phyloP scores from a whole-genome alignment of 495 filamentous ascomycete genomes.

The Penicillium subrubescens region DNA sequence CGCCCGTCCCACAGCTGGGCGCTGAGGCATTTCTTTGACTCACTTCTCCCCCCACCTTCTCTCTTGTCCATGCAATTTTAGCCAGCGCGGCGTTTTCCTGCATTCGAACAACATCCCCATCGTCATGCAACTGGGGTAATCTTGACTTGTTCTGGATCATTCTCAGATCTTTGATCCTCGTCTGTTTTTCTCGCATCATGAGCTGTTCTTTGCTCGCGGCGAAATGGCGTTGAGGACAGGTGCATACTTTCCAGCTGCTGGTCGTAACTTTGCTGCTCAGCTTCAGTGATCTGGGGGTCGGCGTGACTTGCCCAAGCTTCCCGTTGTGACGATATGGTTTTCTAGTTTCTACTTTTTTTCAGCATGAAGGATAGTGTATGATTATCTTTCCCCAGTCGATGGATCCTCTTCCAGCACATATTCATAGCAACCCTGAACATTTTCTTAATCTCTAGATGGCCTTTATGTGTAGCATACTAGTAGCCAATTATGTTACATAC shows the following conservation, averaged over 20 bases:
- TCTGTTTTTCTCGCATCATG: constrained; percentile 5
- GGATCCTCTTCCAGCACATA: constrained; percentile 21
- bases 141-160: background rate
- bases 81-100: constrained; percentile 22
- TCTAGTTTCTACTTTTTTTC: constrained; percentile 2
- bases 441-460: background rate
- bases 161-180: constrained; percentile 9
- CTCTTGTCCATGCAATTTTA: constrained; percentile 21
- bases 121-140: background rate
- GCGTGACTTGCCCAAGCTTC: background rate
- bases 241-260: constrained; percentile 18
- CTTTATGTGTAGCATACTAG: background rate
- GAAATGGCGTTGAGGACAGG: constrained; percentile 17
- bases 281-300: constrained; percentile 5
- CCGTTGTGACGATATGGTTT: background rate
- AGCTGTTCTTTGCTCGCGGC: constrained; percentile 2
- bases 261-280: constrained; percentile 25
- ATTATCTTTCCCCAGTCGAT: constrained; percentile 16
- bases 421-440: constrained; percentile 23
- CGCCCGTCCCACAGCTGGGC: constrained; percentile 1
- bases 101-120: constrained; percentile 7
- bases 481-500: background rate
- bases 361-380: constrained; percentile 18
- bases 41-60: background rate
- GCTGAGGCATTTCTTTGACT: constrained; percentile 13